A percentile compares a stretch with the other conserved stretches of the same genome.
These are phyloP conservation scores for Puccinia hordei DNA, from an alignment of 1,284 basidiomycete species.

Conservation along the genomic window DNA sequence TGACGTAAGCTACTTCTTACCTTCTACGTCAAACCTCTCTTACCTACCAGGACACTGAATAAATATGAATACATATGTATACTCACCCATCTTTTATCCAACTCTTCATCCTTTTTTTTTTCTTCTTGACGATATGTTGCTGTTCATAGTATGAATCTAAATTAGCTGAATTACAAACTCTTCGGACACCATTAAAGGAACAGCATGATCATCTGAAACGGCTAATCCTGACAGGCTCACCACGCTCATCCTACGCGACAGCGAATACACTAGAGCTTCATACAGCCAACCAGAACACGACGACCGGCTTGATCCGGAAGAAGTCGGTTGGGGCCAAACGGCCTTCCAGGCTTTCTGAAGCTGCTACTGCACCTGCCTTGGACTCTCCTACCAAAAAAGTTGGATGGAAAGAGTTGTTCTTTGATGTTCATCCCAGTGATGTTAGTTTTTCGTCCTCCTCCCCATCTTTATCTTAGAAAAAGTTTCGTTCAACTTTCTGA, in stretches of 20 bases:
- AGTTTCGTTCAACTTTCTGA: too few species aligned
- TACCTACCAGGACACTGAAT: neutral
- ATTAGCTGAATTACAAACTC: constrained; percentile 47
- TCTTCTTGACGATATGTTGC: too few species aligned
- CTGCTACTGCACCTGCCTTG: neutral
- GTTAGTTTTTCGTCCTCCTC: neutral
- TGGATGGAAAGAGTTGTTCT: constrained; percentile 45
- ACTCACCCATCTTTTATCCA: neutral
- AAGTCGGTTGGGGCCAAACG: constrained; percentile 14
- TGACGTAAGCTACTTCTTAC: constrained; percentile 15
- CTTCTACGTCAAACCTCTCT: neutral
- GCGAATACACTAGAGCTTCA: constrained; percentile 18
- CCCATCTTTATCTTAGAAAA: too few species aligned
- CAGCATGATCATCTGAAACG: constrained; percentile 46
- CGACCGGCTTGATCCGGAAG: neutral
- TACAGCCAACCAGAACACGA: neutral
- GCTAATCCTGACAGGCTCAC: constrained; percentile 37
- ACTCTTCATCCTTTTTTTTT: constrained; percentile 25
- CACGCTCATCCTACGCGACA: constrained; percentile 34
- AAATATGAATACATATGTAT: neutral
- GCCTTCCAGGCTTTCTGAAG: constrained; percentile 39
- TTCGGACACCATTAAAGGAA: constrained; percentile 42
- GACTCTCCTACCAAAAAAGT: constrained; percentile 19
- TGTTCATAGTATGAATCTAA: constrained; percentile 39
- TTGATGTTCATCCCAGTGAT: constrained; percentile 12